Evolutionary conservation across 257 asterid species (phyloP).

Genomic region (Solanum arcanum): DNA sequence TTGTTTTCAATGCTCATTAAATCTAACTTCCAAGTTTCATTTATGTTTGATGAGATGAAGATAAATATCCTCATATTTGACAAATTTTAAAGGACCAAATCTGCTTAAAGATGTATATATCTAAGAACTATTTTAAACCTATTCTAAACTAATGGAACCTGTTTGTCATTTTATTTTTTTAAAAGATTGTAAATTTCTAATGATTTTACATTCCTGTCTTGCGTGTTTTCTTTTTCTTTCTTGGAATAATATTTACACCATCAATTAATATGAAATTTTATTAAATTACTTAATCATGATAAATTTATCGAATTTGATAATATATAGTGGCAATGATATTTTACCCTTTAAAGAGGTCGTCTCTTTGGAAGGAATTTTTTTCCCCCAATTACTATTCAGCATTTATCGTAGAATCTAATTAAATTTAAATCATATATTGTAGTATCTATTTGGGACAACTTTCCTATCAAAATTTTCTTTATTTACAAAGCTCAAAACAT

Average conservation of each 20-base stretch:
- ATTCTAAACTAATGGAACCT: not conserved
- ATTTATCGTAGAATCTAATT: no score
- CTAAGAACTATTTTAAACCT: not conserved
- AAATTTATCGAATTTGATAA: not conserved
- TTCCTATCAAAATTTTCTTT: no score
- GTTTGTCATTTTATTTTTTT: not conserved
- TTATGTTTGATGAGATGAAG: not conserved
- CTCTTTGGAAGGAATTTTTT: not conserved
- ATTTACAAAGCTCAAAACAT: not conserved
- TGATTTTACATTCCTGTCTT: not conserved
- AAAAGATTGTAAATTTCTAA: not conserved
- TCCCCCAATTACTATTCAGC: no score
- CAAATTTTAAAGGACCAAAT: not conserved
- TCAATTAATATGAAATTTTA: not conserved
- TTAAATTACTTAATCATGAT: not conserved
- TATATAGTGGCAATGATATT: not conserved
- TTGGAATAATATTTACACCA: not conserved
- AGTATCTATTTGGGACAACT: no score
- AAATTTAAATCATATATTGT: no score
- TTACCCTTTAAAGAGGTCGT: not conserved
- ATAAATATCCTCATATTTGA: not conserved
- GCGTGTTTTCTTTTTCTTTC: not conserved
- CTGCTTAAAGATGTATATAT: not conserved
- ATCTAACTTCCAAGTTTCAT: not conserved
- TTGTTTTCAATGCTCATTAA: no score